phyloP scores from a whole-genome alignment of 306 rosid species.

The Malus sieversii region DNA sequence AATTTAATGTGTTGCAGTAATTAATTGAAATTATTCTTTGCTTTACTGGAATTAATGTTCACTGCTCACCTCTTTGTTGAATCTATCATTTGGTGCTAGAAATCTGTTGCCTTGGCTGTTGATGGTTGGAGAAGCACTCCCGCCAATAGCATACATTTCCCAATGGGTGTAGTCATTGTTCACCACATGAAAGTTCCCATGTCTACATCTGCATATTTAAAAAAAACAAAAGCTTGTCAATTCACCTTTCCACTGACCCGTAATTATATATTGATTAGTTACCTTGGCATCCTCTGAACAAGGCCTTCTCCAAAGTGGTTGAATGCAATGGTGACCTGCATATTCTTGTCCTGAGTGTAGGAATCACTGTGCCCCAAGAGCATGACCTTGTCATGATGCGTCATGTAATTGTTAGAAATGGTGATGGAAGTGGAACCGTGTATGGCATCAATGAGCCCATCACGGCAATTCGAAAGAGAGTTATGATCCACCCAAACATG shows the following conservation, averaged over 20 bases:
- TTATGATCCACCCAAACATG: conserved; percentile 94
- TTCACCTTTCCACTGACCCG: neutral
- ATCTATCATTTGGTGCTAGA: conserved; percentile 52
- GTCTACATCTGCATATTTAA: conserved; percentile 62
- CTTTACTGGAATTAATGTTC: too few species aligned
- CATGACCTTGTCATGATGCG: conserved; percentile 89
- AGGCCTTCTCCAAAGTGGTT: conserved; percentile 96
- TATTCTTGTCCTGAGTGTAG: conserved; percentile 58
- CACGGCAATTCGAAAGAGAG: conserved; percentile 61
- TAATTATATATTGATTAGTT: neutral
- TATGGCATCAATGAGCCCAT: conserved; percentile 78
- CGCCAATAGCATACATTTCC: conserved; percentile 90
- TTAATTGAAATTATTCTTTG: neutral
- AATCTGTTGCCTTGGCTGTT: conserved; percentile 93
- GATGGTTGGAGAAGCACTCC: conserved; percentile 85
- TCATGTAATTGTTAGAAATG: conserved; percentile 69
- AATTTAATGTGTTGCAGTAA: neutral
- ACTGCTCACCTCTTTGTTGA: conserved; percentile 60
- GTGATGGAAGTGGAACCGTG: conserved; percentile 82
- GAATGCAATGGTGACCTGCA: conserved; percentile 92
- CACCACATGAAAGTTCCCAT: conserved; percentile 94
- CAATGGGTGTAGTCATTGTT: conserved; percentile 91
- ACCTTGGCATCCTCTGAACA: conserved; percentile 79
- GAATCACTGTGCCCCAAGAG: conserved; percentile 87
- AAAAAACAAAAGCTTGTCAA: neutral